phyloP scores from a whole-genome alignment of 768 basidiomycete genomes.

The Lactifluus subvellereus region DNA sequence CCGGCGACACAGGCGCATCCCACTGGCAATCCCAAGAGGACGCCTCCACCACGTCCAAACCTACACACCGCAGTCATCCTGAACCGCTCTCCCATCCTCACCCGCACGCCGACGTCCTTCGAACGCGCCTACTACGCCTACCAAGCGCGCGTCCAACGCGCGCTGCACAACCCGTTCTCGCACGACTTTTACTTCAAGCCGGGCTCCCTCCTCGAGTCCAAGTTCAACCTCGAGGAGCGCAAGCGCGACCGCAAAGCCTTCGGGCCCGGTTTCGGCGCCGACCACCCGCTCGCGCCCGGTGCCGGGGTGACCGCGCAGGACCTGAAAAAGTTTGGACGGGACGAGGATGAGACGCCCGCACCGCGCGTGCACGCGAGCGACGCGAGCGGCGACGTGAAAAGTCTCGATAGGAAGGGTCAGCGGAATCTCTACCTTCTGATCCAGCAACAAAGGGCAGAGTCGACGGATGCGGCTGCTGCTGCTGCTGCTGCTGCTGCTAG shows the following conservation, averaged over 20 bases:
- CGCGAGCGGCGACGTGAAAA: constrained; percentile 51
- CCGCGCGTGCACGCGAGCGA: constrained; percentile 60
- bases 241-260: constrained; percentile 68
- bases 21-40: not conserved
- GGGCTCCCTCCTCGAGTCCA: constrained; percentile 76
- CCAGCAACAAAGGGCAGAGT: constrained; percentile 35
- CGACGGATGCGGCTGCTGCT: constrained; percentile 35
- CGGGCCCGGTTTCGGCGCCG: constrained; percentile 50
- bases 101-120: constrained; percentile 64
- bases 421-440: constrained; percentile 88
- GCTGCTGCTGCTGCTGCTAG: constrained; percentile 33
- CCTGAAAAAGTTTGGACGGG: constrained; percentile 32
- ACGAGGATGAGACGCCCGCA: constrained; percentile 57
- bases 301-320: constrained; percentile 21
- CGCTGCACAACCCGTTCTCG: constrained; percentile 84
- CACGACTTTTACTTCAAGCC: constrained; percentile 91
- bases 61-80: constrained; percentile 64
- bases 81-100: constrained; percentile 72
- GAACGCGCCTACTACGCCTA: constrained; percentile 81
- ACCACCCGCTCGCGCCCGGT: constrained; percentile 14
- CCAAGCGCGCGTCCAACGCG: constrained; percentile 75
- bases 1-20: not conserved
- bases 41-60: constrained; percentile 19
- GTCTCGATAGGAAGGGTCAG: constrained; percentile 75
- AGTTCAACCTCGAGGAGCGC: constrained; percentile 72